Evolutionary conservation across 169 alveolate genomes (phyloP).

Genomic region (Cryptosporidium sp.): DNA sequence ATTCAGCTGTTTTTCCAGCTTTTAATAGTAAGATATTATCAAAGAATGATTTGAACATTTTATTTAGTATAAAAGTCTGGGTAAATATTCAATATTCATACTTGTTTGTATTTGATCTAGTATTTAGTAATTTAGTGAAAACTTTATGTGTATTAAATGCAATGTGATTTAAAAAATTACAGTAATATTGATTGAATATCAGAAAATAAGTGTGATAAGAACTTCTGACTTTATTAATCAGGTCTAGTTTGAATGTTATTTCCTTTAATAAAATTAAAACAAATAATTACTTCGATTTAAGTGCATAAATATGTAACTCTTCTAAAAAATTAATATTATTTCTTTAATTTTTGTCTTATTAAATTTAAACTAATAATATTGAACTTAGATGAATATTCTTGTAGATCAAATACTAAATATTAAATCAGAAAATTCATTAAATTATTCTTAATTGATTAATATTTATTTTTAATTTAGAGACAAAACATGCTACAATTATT

Average conservation of each 20-base stretch:
- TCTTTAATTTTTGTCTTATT: neutral
- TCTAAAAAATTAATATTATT: neutral
- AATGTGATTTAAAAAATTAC: no score
- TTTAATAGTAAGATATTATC: conserved; percentile 35
- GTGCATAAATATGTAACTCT: neutral
- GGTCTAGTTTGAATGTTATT: neutral
- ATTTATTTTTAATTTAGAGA: neutral
- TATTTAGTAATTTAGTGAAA: neutral
- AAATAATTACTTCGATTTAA: no score
- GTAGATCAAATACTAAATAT: no score
- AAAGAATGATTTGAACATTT: conserved; percentile 23
- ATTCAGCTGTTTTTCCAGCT: conserved; percentile 35
- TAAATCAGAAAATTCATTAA: no score
- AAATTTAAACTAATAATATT: no score
- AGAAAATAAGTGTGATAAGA: neutral
- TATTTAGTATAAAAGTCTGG: neutral
- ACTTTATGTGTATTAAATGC: no score
- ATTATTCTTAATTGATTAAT: no score
- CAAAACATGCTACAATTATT: neutral
- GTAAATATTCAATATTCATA: neutral
- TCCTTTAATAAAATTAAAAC: no score
- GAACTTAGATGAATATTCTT: no score
- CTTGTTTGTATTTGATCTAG: neutral
- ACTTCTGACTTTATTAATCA: no score
- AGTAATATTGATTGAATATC: no score